Percentiles rank a stretch among this genome's conserved stretches.
phyloP scores from a whole-genome alignment of 2,329 filamentous ascomycete genomes.

The Decorospora gaudefroyi region DNA sequence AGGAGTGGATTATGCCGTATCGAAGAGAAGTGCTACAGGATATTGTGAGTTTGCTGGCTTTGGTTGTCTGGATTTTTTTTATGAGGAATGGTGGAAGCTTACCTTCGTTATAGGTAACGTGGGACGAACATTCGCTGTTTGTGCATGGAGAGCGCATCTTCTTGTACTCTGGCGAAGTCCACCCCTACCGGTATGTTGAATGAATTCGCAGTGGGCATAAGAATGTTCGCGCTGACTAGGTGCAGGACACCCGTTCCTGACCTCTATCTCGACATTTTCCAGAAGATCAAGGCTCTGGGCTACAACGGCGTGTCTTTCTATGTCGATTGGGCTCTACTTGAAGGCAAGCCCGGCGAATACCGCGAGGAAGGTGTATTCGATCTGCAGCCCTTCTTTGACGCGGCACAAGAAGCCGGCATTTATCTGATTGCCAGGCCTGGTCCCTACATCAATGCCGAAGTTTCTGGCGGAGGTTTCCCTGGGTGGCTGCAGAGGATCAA shows the following conservation, averaged over 20 bases:
- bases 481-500: constrained; percentile 76
- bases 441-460: constrained; percentile 80
- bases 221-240: constrained; percentile 8
- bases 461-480: constrained; percentile 75
- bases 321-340: constrained; percentile 75
- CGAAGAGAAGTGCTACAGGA: constrained; percentile 60
- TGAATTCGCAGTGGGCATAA: constrained; percentile 1
- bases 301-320: constrained; percentile 83
- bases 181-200: constrained; percentile 62
- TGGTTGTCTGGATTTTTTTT: neutral
- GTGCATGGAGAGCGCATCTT: constrained; percentile 71
- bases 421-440: constrained; percentile 73
- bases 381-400: constrained; percentile 75
- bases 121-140: constrained; percentile 73
- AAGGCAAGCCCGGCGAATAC: constrained; percentile 73
- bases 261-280: constrained; percentile 73
- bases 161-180: constrained; percentile 74
- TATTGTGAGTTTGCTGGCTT: constrained; percentile 55
- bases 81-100: neutral
- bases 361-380: constrained; percentile 72
- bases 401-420: constrained; percentile 71
- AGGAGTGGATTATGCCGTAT: constrained; percentile 55
- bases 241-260: constrained; percentile 62
- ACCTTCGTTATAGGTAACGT: constrained; percentile 58
- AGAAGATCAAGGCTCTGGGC: constrained; percentile 80